Conservation (phyloP, 1,284 basidiomycete species). For the Rhodotorula sp. region DNA sequence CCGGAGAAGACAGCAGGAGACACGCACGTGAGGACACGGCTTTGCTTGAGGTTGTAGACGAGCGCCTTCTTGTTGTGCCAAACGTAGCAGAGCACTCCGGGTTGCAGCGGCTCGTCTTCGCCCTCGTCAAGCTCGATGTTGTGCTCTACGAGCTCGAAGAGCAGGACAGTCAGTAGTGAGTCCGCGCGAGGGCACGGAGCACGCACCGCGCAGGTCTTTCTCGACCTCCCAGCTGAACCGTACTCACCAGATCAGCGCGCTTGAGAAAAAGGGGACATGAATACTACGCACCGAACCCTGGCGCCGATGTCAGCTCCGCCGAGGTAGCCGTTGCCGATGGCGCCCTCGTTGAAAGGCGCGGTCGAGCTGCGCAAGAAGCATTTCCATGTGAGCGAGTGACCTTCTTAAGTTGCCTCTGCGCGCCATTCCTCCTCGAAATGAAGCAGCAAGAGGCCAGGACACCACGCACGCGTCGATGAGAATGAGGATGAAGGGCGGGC, state of each 20-base stretch:
- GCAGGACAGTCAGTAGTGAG: too few species aligned
- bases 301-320: neutral
- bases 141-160: neutral
- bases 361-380: neutral
- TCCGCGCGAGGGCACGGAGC: too few species aligned
- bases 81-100: neutral
- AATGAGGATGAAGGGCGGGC: slow-evolving; percentile 1
- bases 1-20: accelerated
- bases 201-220: slow-evolving; percentile 7
- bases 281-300: neutral
- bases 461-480: slow-evolving; percentile 3
- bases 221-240: slow-evolving; percentile 12
- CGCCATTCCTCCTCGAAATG: too few species aligned
- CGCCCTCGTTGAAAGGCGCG: slow-evolving; percentile 11
- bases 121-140: slow-evolving; percentile 9
- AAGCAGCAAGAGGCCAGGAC: accelerated
- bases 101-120: neutral
- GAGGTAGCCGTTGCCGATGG: neutral
- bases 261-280: neutral
- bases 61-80: slow-evolving; percentile 2
- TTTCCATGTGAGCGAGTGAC: too few species aligned
- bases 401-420: neutral
- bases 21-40: neutral
- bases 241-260: too few species aligned
- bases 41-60: neutral